Conservation (phyloP, 805 yeast genomes). For the Teunomyces cretensis region DNA sequence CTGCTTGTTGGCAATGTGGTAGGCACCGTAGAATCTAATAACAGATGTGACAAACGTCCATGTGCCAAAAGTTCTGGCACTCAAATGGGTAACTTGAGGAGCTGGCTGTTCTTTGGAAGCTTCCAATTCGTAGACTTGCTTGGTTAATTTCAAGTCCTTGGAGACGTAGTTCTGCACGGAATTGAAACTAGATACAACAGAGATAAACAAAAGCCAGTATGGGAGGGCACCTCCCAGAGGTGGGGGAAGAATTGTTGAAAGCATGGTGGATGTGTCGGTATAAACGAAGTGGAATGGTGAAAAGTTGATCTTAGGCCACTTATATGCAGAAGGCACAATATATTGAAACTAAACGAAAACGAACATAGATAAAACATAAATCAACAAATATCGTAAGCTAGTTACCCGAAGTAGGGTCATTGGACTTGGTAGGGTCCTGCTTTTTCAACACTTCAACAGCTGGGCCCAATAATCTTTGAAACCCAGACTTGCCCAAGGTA, state of each 20-base stretch:
- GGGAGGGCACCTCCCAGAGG: slow-evolving; percentile 33
- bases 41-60: slow-evolving; percentile 91
- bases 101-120: slow-evolving; percentile 22
- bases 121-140: slow-evolving; percentile 64
- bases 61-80: slow-evolving; percentile 97
- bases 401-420: slow-evolving; percentile 1
- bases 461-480: slow-evolving; percentile 91
- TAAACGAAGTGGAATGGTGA: neutral
- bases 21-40: slow-evolving; percentile 85
- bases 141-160: slow-evolving; percentile 66
- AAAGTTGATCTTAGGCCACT: neutral
- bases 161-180: slow-evolving; percentile 82
- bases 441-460: slow-evolving; percentile 84
- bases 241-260: slow-evolving; percentile 7
- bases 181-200: slow-evolving; percentile 90
- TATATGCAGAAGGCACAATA: slow-evolving; percentile 1
- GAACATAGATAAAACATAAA: slow-evolving; percentile 3
- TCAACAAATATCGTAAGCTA: slow-evolving; percentile 4
- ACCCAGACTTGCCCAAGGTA: slow-evolving; percentile 88
- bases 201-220: slow-evolving; percentile 48
- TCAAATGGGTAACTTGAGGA: slow-evolving; percentile 47
- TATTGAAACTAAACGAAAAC: neutral
- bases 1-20: slow-evolving; percentile 59
- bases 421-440: slow-evolving; percentile 69
- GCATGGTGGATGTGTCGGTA: neutral